Evolutionary conservation across 2,329 filamentous ascomycete genomes (phyloP), one percentile per base, ranked within the genome.

Genomic region (Aureobasidium lini): DNA sequence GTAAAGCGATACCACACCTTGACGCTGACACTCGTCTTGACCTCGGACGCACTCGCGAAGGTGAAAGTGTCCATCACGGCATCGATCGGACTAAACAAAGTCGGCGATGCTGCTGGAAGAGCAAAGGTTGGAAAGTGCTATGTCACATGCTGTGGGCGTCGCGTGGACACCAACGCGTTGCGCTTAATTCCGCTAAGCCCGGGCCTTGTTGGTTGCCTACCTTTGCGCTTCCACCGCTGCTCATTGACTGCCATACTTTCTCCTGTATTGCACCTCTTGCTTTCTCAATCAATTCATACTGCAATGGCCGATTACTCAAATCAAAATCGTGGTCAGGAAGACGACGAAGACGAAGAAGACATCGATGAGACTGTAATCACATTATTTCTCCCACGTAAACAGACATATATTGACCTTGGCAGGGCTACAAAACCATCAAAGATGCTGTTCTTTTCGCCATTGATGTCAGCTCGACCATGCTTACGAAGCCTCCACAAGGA

Each of bases 401-500:
- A 32, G 28, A 16, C 32, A 32, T 36, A 44, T 47, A 36, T 18
- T 50, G 29, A 62, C 36, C 6, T 8, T 9, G 18, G n/a, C 66
- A 93, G 90, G 86, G 85, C 73, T 99, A 94, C 78, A 95, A 92
- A 76, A 82, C 87, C 0, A 87, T 92, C 70, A 96, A 96, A 76
- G 94, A 99, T 84, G 94, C 94, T n/a, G 83, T 97, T n/a, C 81
- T 99, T 28, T 93, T 99, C 71, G 93, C 91, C 13, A 96, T 99
- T 67, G 88, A 97, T 64, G 74, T 97, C 69, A 96, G 89, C 78
- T 75, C 84, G 39, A 91, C 90, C 0, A 99, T 97, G 93, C 77
- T 97, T 63, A 77, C 72, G 65, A 77, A 77, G 43, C 89, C 89
- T 23, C 81, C 84, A 2, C 75, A 79, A 2, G 80, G 80, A 6